Base-by-base conservation (phyloP, 768 basidiomycete species). In the Lactarius psammicola region DNA sequence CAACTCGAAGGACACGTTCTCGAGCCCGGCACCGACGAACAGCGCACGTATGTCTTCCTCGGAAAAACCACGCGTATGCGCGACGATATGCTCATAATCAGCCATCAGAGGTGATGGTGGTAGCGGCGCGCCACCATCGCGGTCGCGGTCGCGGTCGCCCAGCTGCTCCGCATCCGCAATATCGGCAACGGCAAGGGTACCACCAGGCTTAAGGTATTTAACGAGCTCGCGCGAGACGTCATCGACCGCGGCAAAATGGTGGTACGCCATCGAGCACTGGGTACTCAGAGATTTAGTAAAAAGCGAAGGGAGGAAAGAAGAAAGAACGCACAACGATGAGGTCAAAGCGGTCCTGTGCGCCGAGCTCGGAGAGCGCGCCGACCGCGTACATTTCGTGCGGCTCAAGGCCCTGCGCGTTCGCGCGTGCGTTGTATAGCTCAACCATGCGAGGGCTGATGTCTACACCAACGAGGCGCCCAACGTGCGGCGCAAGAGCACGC, bases 401-500 rank as follows among this genome's bases (percentile, higher is more conserved):
- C 1, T 80, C 70, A 42, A 90, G 82, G 5, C 89, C 88, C 64
- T 90, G 86, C 62, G 87, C 83, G 23, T 65, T 65, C 15, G 85
- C 84, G 26, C 79, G 77, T 59, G 75, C 71, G 74, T 90, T 90
- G 78, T 84, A 93, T 18, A 78, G 75, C 62, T 90, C 85, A 10
- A 92, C 87, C 79, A 86, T 83, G 1, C 76, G 82, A 68, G 86
- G 85, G 75, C 86, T 90, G 72, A 92, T 88, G 72, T 93, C 92
- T 18, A 89, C 85, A 11, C 90, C 91, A 18, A 91, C 75, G 67
- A 92, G 82, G 34, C 78, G 78, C 72, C 85, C 87, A 55, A 82
- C 82, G 68, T 88, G 77, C 1, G 85, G 79, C 0, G 84, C 84
- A 28, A 92, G 79, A 51, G 82, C 80, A 67, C 84, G 80, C 2